Percentiles rank a stretch among this genome's conserved stretches.
Evolutionary conservation across 1,284 basidiomycete species (phyloP).

Genomic region (Wolfiporia cocos): DNA sequence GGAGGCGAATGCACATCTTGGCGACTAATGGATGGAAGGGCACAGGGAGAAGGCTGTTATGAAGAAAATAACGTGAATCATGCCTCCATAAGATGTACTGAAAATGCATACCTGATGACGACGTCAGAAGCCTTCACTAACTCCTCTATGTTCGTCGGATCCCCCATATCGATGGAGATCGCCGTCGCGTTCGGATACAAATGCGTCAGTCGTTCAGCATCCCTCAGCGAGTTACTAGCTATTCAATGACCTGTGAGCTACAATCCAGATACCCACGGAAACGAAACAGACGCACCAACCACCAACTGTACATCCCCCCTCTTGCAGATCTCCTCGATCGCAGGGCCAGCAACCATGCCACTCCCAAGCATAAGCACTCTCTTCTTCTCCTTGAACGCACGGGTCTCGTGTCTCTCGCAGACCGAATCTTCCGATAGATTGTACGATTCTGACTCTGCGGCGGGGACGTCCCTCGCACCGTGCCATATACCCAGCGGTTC

Average conservation of each 20-base stretch:
- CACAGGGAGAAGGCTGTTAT: constrained; percentile 69
- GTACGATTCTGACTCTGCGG: neutral
- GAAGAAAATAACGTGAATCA: too few species aligned
- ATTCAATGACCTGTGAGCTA: constrained; percentile 4
- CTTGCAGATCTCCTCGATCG: constrained; percentile 66
- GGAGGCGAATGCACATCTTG: constrained; percentile 66
- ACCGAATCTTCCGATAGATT: neutral
- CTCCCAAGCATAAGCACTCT: constrained; percentile 84
- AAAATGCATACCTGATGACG: constrained; percentile 66
- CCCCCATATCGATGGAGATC: constrained; percentile 57
- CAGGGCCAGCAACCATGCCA: constrained; percentile 88
- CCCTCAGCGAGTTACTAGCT: constrained; percentile 71
- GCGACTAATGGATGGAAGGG: constrained; percentile 76
- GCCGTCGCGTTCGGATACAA: constrained; percentile 56
- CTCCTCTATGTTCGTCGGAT: constrained; percentile 40
- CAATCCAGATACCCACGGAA: constrained; percentile 4
- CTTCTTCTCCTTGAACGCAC: constrained; percentile 39
- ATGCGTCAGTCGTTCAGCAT: constrained; percentile 51
- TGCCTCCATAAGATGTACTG: too few species aligned
- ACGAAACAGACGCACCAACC: constrained; percentile 53
- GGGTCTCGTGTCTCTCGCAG: neutral
- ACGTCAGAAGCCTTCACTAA: constrained; percentile 58
- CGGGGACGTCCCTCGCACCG: constrained; percentile 9
- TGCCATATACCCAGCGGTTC: constrained; percentile 43
- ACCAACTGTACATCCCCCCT: constrained; percentile 57